Conservation (phyloP, 2,329 filamentous ascomycete genomes). For the Raffaelea ambrosiae region DNA sequence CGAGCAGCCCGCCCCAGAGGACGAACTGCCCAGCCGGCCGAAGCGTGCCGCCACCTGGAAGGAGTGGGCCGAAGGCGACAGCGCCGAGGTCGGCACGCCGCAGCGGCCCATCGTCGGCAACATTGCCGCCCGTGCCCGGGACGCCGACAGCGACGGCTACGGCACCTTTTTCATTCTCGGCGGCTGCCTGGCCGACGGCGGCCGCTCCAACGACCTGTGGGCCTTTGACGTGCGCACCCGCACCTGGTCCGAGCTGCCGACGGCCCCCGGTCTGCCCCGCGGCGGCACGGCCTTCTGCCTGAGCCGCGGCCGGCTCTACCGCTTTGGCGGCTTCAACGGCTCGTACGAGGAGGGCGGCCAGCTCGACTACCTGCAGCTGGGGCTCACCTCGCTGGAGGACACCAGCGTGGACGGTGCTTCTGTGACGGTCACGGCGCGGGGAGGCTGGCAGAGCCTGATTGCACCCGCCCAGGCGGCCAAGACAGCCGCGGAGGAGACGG, state of each 20-base stretch:
- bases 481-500: background rate
- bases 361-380: conserved; percentile 57
- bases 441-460: conserved; percentile 40
- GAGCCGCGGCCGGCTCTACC: conserved; percentile 56
- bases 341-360: conserved; percentile 59
- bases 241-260: conserved; percentile 59
- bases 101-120: conserved; percentile 50
- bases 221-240: conserved; percentile 58
- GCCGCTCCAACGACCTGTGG: conserved; percentile 64
- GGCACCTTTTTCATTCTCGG: conserved; percentile 70
- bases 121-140: conserved; percentile 48
- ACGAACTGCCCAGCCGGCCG: conserved; percentile 20
- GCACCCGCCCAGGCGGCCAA: background rate
- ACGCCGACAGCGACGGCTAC: conserved; percentile 52
- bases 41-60: conserved; percentile 38
- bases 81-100: conserved; percentile 45
- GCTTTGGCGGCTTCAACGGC: conserved; percentile 76
- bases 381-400: conserved; percentile 47
- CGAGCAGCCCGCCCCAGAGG: conserved; percentile 10
- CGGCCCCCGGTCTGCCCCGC: conserved; percentile 58
- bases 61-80: conserved; percentile 48
- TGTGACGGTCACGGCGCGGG: conserved; percentile 38
- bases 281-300: conserved; percentile 61
- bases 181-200: conserved; percentile 58
- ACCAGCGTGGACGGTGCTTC: conserved; percentile 32